Conservation (phyloP, 495 filamentous ascomycete species). For the Antarctomyces pellizariae region DNA sequence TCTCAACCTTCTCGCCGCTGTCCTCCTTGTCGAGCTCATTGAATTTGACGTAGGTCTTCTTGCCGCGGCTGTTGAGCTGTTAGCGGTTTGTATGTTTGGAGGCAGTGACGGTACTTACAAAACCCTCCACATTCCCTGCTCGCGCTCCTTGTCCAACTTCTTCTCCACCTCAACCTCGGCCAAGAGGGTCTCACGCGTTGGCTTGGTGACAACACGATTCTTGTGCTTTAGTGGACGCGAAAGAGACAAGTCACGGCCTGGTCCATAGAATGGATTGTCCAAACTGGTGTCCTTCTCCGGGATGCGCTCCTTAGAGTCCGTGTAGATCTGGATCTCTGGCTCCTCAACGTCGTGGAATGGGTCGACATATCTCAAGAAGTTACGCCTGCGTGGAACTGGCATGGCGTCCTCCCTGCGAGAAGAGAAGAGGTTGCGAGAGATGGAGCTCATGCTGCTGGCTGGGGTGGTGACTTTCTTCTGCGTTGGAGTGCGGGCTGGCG, state of each 20-base stretch:
- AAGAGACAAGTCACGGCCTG: too few species aligned
- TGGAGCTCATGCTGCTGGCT: too few species aligned
- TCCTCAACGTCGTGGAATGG: constrained; percentile 33
- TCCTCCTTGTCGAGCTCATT: constrained; percentile 19
- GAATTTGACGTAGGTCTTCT: constrained; percentile 59
- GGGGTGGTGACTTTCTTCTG: too few species aligned
- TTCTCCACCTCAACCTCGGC: constrained; percentile 29
- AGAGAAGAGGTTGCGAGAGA: constrained; percentile 56
- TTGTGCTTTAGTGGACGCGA: too few species aligned
- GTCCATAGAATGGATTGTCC: constrained; percentile 56
- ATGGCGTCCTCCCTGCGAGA: constrained; percentile 28
- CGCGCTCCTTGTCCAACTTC: constrained; percentile 34
- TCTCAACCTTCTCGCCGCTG: constrained; percentile 24
- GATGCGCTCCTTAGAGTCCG: constrained; percentile 68
- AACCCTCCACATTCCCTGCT: constrained; percentile 61
- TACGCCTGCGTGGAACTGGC: constrained; percentile 33
- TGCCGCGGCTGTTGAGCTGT: constrained; percentile 48
- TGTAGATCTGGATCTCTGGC: constrained; percentile 52
- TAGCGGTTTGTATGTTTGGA: constrained; percentile 10
- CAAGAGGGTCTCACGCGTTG: constrained; percentile 10
- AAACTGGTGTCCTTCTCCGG: constrained; percentile 40
- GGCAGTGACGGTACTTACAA: constrained; percentile 41
- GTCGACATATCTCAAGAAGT: too few species aligned
- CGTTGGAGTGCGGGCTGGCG: too few species aligned
- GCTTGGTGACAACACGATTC: too few species aligned